These are phyloP conservation scores for Coniophora puteana DNA, from an alignment of 1,284 basidiomycete species.

Conservation along the genomic window DNA sequence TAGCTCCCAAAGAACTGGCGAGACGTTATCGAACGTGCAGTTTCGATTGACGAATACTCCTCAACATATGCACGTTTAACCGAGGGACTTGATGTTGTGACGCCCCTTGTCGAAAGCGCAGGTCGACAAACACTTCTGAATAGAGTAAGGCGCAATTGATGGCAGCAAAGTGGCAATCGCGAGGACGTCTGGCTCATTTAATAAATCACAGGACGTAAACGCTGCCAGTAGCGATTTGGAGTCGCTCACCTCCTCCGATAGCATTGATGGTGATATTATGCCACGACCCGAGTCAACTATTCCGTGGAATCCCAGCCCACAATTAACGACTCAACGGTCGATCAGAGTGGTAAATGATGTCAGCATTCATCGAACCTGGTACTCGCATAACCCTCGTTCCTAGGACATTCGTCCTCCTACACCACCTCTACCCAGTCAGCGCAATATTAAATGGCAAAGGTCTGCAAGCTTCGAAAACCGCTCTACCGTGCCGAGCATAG, in stretches of 20 bases:
- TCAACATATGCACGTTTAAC: too few relatives aligned
- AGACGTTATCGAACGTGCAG: conserved; percentile 37
- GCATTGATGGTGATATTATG: too few relatives aligned
- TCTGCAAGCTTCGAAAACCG: conserved; percentile 23
- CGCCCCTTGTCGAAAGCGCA: conserved; percentile 26
- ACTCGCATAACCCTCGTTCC: conserved; percentile 4
- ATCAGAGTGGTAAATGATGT: conserved; percentile 13
- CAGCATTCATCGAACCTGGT: conserved; percentile 1
- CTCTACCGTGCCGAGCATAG: conserved; percentile 22
- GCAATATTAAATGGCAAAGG: conserved; percentile 32
- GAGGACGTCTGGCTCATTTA: too few relatives aligned
- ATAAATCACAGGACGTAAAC: too few relatives aligned
- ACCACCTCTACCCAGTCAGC: conserved; percentile 41
- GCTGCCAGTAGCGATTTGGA: too few relatives aligned
- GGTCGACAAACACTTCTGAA: conserved; percentile 28
- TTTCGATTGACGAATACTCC: conserved; percentile 30
- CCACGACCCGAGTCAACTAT: too few relatives aligned
- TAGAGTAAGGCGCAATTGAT: too few relatives aligned
- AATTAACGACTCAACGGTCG: too few relatives aligned
- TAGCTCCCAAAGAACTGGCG: conserved; percentile 53
- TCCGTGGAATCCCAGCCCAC: too few relatives aligned
- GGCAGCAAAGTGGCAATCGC: too few relatives aligned
- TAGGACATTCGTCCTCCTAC: conserved; percentile 55
- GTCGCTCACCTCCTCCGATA: too few relatives aligned
- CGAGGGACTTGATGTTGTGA: conserved; percentile 25